Conservation (phyloP, 441 rosid genomes). For the Gossypium trilobum region DNA sequence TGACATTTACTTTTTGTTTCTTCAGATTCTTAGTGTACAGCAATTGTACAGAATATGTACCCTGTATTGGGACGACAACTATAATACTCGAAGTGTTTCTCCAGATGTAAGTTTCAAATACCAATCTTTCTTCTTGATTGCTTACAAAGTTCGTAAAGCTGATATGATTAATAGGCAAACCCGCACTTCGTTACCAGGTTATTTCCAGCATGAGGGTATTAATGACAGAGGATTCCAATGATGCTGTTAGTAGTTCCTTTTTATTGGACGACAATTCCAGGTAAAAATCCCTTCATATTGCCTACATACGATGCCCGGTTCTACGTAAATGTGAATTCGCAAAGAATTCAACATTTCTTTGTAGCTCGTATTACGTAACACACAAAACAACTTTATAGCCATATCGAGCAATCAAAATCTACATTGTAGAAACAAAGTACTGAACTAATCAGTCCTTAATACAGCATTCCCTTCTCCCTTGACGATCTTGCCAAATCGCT, state of each 20-base stretch:
- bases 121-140: neutral
- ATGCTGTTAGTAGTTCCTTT: constrained; percentile 75
- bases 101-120: constrained; percentile 47
- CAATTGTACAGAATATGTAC: constrained; percentile 96
- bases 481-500: constrained; percentile 75
- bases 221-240: constrained; percentile 90
- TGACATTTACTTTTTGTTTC: constrained; percentile 18
- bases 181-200: constrained; percentile 48
- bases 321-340: neutral
- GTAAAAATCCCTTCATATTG: constrained; percentile 31
- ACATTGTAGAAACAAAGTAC: constrained; percentile 3
- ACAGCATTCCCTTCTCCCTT: constrained; percentile 86
- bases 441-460: constrained; percentile 15
- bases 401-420: neutral
- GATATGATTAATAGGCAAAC: neutral
- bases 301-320: neutral
- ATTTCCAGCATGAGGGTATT: constrained; percentile 87
- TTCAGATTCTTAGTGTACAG: constrained; percentile 92
- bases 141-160: neutral
- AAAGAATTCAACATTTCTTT: neutral
- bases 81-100: constrained; percentile 92
- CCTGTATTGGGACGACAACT: constrained; percentile 91
- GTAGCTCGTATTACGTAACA: neutral
- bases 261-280: constrained; percentile 93
- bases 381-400: neutral